Percentiles rank a stretch among this genome's conserved stretches.
phyloP scores from a whole-genome alignment of 1,284 basidiomycete genomes.

The Mycosarcoma mackinlayi region DNA sequence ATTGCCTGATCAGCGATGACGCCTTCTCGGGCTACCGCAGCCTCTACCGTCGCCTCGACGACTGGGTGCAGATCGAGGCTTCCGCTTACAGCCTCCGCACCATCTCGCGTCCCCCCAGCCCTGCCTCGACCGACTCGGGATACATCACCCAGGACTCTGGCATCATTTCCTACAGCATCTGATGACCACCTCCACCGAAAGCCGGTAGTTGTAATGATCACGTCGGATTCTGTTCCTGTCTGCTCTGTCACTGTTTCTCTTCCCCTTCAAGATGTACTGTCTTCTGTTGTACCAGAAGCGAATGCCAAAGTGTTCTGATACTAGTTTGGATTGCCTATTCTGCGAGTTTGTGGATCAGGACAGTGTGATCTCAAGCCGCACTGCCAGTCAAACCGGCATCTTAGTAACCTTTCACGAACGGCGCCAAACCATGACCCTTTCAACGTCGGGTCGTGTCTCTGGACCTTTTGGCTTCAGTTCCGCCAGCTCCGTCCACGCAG shows the following conservation, averaged over 20 bases:
- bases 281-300: no score
- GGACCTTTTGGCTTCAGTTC: conserved; percentile 38
- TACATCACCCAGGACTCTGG: background rate
- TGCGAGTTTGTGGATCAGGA: background rate
- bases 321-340: background rate
- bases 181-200: no score
- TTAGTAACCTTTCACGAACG: conserved; percentile 12
- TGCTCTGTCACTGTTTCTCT: no score
- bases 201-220: no score
- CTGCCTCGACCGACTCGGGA: background rate
- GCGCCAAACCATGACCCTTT: conserved; percentile 54
- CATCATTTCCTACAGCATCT: background rate
- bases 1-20: background rate
- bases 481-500: conserved; percentile 43
- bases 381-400: no score
- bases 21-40: background rate
- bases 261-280: no score
- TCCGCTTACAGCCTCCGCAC: background rate
- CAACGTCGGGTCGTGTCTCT: conserved; percentile 36
- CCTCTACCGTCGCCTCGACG: conserved; percentile 2
- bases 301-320: no score
- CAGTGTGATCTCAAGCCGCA: background rate
- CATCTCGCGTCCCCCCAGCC: background rate
- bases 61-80: background rate
- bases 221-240: no score